Percentiles rank a stretch among this genome's conserved stretches.
Conservation (phyloP, 352 stramenopile species). For the Phytophthora cryptogea region DNA sequence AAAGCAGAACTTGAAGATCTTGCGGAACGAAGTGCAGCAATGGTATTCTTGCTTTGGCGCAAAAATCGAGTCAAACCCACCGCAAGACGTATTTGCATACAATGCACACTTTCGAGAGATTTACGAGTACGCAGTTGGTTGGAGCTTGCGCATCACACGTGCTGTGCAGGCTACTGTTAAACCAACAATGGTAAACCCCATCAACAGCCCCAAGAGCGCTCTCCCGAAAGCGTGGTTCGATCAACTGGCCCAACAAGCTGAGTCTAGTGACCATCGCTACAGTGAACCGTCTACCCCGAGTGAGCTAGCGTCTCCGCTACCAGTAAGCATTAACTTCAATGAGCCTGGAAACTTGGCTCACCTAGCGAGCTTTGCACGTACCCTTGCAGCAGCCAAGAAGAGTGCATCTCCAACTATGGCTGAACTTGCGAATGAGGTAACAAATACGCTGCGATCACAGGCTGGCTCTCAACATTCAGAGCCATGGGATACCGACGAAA, state of each 20-base stretch:
- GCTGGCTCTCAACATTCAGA: slow-evolving; percentile 55
- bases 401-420: slow-evolving; percentile 26
- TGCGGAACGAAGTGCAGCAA: slow-evolving; percentile 82
- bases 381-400: slow-evolving; percentile 45
- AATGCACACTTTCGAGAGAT: slow-evolving; percentile 85
- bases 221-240: slow-evolving; percentile 83
- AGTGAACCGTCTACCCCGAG: slow-evolving; percentile 41
- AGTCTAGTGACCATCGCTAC: slow-evolving; percentile 46
- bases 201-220: slow-evolving; percentile 74
- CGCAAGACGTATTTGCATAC: slow-evolving; percentile 77
- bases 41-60: slow-evolving; percentile 83
- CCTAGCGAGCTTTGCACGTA: slow-evolving; percentile 73
- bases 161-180: slow-evolving; percentile 84
- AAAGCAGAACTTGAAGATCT: slow-evolving; percentile 72
- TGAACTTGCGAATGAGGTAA: slow-evolving; percentile 77
- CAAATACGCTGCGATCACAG: slow-evolving; percentile 61
- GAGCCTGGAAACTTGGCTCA: slow-evolving; percentile 75
- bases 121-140: slow-evolving; percentile 75
- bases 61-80: slow-evolving; percentile 73
- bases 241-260: slow-evolving; percentile 55
- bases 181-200: slow-evolving; percentile 58
- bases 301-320: slow-evolving; percentile 23
- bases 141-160: slow-evolving; percentile 79
- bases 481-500: slow-evolving; percentile 65
- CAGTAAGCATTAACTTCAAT: slow-evolving; percentile 48